phyloP scores from a whole-genome alignment of 2,329 filamentous ascomycete genomes.

The Gliomastix tumulicola region DNA sequence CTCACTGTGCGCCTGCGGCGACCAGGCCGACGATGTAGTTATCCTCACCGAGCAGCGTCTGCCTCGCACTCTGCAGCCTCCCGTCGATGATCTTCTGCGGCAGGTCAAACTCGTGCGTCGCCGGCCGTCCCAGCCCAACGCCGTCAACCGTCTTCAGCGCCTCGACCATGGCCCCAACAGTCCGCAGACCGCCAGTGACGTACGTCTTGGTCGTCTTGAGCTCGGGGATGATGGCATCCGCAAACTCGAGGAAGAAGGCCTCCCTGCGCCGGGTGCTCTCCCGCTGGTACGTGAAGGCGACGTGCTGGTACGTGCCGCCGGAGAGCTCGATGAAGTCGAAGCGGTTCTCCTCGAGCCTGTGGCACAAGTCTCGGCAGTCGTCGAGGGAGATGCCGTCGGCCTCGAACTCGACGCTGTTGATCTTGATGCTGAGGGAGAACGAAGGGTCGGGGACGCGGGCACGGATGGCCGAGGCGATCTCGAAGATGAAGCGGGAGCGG shows the following conservation, averaged over 20 bases:
- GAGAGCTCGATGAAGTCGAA: conserved; percentile 54
- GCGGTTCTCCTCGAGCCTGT: conserved; percentile 34
- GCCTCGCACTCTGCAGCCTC: conserved; percentile 7
- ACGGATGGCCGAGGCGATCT: conserved; percentile 28
- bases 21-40: not conserved
- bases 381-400: conserved; percentile 42
- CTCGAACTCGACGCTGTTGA: conserved; percentile 51
- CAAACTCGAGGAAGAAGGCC: conserved; percentile 55
- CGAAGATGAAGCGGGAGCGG: conserved; percentile 34
- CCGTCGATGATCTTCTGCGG: conserved; percentile 17
- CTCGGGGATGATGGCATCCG: conserved; percentile 38
- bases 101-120: conserved; percentile 21
- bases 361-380: conserved; percentile 40
- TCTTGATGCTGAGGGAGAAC: conserved; percentile 46
- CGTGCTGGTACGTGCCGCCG: conserved; percentile 51
- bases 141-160: conserved; percentile 52
- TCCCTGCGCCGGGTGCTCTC: conserved; percentile 49
- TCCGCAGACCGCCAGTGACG: conserved; percentile 51
- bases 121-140: conserved; percentile 43
- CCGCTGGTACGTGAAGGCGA: conserved; percentile 42
- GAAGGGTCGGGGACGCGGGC: conserved; percentile 12
- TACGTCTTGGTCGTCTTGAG: conserved; percentile 46
- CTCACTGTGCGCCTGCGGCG: conserved; percentile 1
- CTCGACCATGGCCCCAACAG: conserved; percentile 48
- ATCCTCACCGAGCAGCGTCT: not conserved